Conservation (phyloP, 768 basidiomycete genomes). For the Lactarius akahatsu region DNA sequence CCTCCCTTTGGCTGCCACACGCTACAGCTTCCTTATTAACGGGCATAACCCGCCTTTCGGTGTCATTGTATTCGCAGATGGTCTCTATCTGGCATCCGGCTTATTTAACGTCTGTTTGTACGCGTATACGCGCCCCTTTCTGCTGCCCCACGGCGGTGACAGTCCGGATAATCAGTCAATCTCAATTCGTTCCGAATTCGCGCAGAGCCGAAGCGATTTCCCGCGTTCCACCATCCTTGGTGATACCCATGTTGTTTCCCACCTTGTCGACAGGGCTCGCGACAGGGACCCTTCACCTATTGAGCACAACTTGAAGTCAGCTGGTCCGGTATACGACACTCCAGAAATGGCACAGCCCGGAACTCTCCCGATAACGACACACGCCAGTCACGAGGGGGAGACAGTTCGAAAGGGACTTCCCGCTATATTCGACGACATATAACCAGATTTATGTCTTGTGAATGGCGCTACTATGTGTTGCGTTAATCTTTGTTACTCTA, state of each 20-base stretch:
- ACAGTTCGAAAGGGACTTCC: neutral
- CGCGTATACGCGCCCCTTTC: conserved; percentile 40
- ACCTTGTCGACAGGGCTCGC: neutral
- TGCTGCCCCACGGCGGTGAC: conserved; percentile 34
- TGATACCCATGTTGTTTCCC: neutral
- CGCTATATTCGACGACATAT: neutral
- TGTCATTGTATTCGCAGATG: conserved; percentile 42
- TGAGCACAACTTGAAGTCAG: neutral
- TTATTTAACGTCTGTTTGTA: conserved; percentile 45
- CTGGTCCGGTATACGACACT: neutral
- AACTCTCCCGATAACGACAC: neutral
- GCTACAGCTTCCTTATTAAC: conserved; percentile 40
- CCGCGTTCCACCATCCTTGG: neutral
- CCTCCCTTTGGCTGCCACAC: conserved; percentile 44
- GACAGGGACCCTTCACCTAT: neutral
- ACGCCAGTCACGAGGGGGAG: neutral
- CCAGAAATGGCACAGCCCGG: neutral
- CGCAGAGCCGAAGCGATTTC: neutral
- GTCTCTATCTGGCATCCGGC: conserved; percentile 46
- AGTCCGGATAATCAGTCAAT: neutral
- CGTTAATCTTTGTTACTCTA: too few species aligned
- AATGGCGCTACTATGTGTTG: too few species aligned
- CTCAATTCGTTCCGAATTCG: neutral
- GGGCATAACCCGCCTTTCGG: conserved; percentile 36
- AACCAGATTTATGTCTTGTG: too few species aligned